Conservation (phyloP, 2,329 filamentous ascomycete species). For the Metarhizium humberi region DNA sequence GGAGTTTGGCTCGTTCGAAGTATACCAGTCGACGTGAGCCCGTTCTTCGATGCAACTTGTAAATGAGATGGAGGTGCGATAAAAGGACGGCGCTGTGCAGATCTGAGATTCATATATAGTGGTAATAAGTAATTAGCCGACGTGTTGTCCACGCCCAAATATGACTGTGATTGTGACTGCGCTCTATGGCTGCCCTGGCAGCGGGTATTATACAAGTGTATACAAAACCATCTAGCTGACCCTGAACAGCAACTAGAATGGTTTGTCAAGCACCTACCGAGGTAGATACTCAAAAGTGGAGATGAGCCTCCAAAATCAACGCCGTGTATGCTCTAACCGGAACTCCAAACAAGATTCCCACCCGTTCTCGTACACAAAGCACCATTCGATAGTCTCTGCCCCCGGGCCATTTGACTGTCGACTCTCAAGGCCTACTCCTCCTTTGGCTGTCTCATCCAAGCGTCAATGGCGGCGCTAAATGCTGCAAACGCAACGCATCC, state of each 20-base stretch:
- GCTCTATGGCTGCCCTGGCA: not conserved
- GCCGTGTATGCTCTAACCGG: not conserved
- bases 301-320: not conserved
- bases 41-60: not conserved
- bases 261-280: too few relatives aligned
- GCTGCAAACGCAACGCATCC: constrained; percentile 92
- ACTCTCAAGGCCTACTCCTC: constrained; percentile 34
- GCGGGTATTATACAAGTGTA: not conserved
- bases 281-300: too few relatives aligned
- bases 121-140: not conserved
- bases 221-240: not conserved
- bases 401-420: not conserved
- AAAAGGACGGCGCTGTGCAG: not conserved
- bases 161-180: not conserved
- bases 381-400: not conserved
- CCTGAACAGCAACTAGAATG: not conserved
- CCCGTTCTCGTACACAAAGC: not conserved
- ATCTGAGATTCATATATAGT: not conserved
- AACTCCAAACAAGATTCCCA: not conserved
- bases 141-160: not conserved
- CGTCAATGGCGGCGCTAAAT: constrained; percentile 86
- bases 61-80: not conserved
- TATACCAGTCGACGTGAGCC: constrained; percentile 34
- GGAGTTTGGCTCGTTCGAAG: constrained; percentile 53
- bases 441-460: constrained; percentile 74